These are phyloP conservation scores for Eutypella sp. DNA, from an alignment of 2,329 filamentous ascomycete genomes.

Conservation along the genomic window DNA sequence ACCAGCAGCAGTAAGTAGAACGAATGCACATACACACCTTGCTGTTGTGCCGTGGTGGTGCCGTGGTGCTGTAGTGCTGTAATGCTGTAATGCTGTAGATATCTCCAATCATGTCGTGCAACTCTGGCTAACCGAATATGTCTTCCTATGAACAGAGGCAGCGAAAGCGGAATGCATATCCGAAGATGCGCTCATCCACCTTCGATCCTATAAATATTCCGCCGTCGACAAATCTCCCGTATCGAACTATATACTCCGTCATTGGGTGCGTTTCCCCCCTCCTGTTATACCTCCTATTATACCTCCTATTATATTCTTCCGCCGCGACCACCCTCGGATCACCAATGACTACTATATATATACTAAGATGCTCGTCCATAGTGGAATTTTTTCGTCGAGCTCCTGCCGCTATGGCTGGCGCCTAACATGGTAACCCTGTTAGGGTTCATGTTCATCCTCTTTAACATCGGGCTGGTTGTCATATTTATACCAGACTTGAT, in stretches of 20 bases:
- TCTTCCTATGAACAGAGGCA: slow-evolving; percentile 31
- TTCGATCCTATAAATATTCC: slow-evolving; percentile 96
- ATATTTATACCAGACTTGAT: slow-evolving; percentile 84
- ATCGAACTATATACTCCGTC: slow-evolving; percentile 87
- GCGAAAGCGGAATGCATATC: slow-evolving; percentile 71
- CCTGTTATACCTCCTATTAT: too few relatives aligned
- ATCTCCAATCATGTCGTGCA: neutral
- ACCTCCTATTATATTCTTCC: too few relatives aligned
- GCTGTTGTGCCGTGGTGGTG: too few relatives aligned
- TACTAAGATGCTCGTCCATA: slow-evolving; percentile 33
- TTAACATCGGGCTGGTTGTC: slow-evolving; percentile 69
- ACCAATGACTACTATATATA: too few relatives aligned
- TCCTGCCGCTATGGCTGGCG: slow-evolving; percentile 91
- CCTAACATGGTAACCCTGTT: slow-evolving; percentile 96
- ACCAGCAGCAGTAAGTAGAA: slow-evolving; percentile 30
- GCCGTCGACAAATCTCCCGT: slow-evolving; percentile 93
- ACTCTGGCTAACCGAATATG: slow-evolving; percentile 9
- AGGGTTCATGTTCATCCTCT: slow-evolving; percentile 90
- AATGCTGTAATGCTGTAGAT: too few relatives aligned
- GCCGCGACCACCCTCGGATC: too few relatives aligned
- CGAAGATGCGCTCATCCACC: slow-evolving; percentile 83
- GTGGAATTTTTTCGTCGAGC: slow-evolving; percentile 95
- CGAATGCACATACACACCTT: too few relatives aligned
- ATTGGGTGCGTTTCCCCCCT: slow-evolving; percentile 68
- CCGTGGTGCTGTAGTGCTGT: too few relatives aligned